Evolutionary conservation across 257 asterid species (phyloP).

Genomic region (Solanum lycopersicoides): DNA sequence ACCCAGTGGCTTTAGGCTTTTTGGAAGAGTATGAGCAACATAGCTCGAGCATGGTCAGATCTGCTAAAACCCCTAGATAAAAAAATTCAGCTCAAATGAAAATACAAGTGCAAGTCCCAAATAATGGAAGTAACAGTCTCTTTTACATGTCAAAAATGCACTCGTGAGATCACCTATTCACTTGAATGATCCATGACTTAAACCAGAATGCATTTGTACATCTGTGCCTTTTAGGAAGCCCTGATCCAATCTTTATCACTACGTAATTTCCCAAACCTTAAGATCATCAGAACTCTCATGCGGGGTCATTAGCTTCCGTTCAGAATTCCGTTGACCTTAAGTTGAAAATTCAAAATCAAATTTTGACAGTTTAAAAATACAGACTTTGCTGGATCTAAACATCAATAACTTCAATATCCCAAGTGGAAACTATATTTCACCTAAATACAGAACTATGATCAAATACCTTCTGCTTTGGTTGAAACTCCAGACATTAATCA

Average conservation of each 20-base stretch:
- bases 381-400: background rate
- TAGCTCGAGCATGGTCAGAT: background rate
- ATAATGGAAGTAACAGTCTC: background rate
- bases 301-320: background rate
- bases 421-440: background rate
- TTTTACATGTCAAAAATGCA: background rate
- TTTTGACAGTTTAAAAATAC: background rate
- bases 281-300: background rate
- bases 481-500: background rate
- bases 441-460: background rate
- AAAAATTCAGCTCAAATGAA: background rate
- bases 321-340: background rate
- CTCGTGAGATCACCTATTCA: background rate
- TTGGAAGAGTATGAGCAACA: background rate
- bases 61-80: background rate
- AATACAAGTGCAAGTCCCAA: background rate
- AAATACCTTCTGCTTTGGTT: background rate
- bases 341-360: background rate
- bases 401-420: background rate
- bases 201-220: background rate
- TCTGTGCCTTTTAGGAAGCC: background rate
- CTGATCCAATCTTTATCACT: background rate
- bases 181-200: background rate
- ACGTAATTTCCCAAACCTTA: background rate
- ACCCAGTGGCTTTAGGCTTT: background rate